Base-by-base conservation (phyloP, 495 filamentous ascomycete genomes). In the Trichoderma orchidacearum region DNA sequence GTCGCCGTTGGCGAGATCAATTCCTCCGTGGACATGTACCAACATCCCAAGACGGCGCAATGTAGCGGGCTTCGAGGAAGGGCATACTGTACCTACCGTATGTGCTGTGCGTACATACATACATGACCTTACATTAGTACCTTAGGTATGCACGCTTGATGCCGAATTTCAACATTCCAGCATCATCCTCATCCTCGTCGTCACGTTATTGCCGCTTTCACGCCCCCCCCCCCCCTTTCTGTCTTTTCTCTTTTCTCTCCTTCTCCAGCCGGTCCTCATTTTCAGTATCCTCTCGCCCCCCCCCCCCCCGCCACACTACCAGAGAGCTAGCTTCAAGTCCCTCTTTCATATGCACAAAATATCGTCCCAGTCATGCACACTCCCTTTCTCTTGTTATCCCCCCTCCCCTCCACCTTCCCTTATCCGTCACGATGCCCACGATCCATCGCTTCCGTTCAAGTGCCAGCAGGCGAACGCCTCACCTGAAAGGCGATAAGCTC, bases 201-300 rank as follows among this genome's bases (percentile, higher is more conserved):
- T 31, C 34, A 25, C 52, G 54, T 56, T n/a, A n/a, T n/a, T 27
- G 30, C 25, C 52, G 29, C 29, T 30, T 54, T 58, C 45, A 21
- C 30, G 25, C 34, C 51, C 28, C 50, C 30, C 51, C 28, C 50
- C 30, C 32, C 45, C 34, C n/a, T 50, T 29, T 53, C 17, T 54
- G 29, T 27, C 45, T 36, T 32, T 61, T 59, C 45, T 31, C 18
- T 41, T 58, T 28, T 17, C 59, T 18, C 17, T 64, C 29, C 41
- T 8, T 27, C 41, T 48, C 21, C 17, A 48, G 12, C 5, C n/a
- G n/a, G n/a, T n/a, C n/a, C n/a, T n/a, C n/a, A n/a, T n/a, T n/a
- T n/a, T n/a, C n/a, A n/a, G n/a, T n/a, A n/a, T 25, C 18, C 17
- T 3, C 5, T 23, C 18, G 7, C n/a, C n/a, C 27, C n/a, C 41